Conservation (phyloP, 1,139 yeast genomes). For the Candida labiduridarum region DNA sequence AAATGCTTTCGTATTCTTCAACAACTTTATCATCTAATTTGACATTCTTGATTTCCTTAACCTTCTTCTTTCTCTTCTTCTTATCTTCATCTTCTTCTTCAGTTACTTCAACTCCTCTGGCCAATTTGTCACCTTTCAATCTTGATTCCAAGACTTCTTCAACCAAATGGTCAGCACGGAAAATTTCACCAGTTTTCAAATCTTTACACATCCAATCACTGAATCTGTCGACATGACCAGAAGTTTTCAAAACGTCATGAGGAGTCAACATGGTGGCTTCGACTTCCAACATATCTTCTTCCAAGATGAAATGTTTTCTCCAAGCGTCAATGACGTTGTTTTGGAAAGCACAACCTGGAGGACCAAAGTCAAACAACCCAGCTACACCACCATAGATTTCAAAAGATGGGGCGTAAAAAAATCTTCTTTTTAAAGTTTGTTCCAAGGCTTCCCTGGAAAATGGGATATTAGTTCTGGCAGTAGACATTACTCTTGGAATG, state of each 20-base stretch:
- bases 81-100: conserved; percentile 73
- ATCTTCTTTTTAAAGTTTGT: conserved; percentile 89
- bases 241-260: conserved; percentile 93
- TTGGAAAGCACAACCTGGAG: conserved; percentile 98
- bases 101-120: conserved; percentile 70
- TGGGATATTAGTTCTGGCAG: conserved; percentile 31
- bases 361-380: conserved; percentile 97
- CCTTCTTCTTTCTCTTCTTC: conserved; percentile 93
- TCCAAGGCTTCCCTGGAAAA: conserved; percentile 88
- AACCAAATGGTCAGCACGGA: conserved; percentile 97
- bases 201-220: conserved; percentile 99
- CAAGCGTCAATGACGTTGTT: conserved; percentile 92
- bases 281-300: conserved; percentile 98
- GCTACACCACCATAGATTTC: conserved; percentile 98
- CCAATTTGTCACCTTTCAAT: conserved; percentile 94
- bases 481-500: conserved; percentile 28
- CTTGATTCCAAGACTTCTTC: conserved; percentile 97
- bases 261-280: conserved; percentile 98
- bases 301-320: conserved; percentile 97
- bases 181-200: conserved; percentile 93
- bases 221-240: conserved; percentile 98
- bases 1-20: conserved; percentile 77
- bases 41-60: conserved; percentile 88
- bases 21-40: conserved; percentile 82
- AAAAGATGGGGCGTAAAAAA: conserved; percentile 96